These are phyloP conservation scores for Dichotomocladium elegans DNA, from an alignment of 371 early-diverging fungal species.

Conservation along the genomic window DNA sequence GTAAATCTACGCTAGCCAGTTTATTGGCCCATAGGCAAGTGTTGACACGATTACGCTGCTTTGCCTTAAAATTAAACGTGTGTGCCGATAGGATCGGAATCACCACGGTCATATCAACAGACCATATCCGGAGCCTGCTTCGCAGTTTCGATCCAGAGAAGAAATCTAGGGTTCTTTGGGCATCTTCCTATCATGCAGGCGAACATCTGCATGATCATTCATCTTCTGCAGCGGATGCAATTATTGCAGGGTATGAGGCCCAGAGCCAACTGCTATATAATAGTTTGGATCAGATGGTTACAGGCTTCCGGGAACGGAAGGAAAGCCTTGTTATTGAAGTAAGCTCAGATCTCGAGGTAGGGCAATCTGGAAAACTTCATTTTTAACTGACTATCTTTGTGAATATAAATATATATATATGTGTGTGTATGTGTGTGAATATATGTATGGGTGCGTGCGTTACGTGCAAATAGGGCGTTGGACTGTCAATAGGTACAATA, in stretches of 20 bases:
- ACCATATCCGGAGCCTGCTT: constrained; percentile 32
- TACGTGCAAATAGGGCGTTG: constrained; percentile 28
- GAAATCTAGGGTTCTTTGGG: constrained; percentile 21
- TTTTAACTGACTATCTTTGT: no score
- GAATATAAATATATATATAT: background rate
- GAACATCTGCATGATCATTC: constrained; percentile 3
- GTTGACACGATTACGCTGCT: background rate
- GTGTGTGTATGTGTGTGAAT: background rate
- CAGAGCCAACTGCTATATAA: constrained; percentile 27
- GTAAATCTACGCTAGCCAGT: constrained; percentile 35
- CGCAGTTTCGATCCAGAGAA: constrained; percentile 31
- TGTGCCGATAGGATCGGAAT: constrained; percentile 22
- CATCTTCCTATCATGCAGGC: constrained; percentile 34
- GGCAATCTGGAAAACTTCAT: no score
- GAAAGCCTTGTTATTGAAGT: constrained; percentile 36
- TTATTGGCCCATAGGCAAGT: constrained; percentile 22
- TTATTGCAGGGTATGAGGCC: constrained; percentile 28
- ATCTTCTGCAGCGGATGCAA: background rate
- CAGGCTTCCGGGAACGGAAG: constrained; percentile 14
- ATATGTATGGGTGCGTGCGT: background rate
- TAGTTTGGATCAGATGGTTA: constrained; percentile 27
- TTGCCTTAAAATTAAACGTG: no score
- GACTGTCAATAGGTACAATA: constrained; percentile 33
- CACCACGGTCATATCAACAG: constrained; percentile 34
- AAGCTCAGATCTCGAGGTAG: no score